Evolutionary conservation across 169 alveolate species (phyloP).

Genomic region (Plasmodium malariae): DNA sequence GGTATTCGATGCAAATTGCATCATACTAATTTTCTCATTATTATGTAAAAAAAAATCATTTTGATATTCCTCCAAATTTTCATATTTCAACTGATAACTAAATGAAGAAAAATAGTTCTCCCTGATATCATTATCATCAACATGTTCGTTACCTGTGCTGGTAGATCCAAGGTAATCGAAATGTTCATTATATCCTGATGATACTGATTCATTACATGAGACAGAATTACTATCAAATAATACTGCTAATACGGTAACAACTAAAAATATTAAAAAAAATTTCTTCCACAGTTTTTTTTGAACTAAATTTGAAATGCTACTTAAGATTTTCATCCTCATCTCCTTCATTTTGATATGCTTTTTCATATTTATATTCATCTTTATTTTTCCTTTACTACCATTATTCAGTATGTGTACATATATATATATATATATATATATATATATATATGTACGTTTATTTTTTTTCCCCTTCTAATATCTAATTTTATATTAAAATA

Average conservation of each 20-base stretch:
- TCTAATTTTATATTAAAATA: too few species aligned
- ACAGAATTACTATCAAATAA: conserved; percentile 14
- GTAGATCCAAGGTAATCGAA: too few species aligned
- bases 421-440: too few species aligned
- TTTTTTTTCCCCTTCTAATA: too few species aligned
- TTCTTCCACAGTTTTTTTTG: not conserved
- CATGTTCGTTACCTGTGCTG: not conserved
- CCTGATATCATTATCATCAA: not conserved
- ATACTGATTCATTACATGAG: conserved; percentile 15
- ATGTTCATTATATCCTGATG: not conserved
- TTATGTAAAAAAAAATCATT: not conserved
- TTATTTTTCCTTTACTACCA: conserved; percentile 1
- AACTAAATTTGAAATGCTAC: not conserved
- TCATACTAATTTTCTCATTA: conserved; percentile 16
- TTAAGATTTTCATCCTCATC: not conserved
- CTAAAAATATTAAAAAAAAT: conserved; percentile 12
- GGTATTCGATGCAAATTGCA: conserved; percentile 41
- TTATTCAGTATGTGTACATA: too few species aligned
- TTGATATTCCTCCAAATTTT: not conserved
- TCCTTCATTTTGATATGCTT: conserved; percentile 2
- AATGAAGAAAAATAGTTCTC: too few species aligned
- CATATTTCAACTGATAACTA: conserved; percentile 14
- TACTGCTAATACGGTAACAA: conserved; percentile 18
- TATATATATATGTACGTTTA: too few species aligned
- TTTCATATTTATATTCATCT: not conserved